phyloP scores from a whole-genome alignment of 352 stramenopile species.

The Phytophthora brassicae region DNA sequence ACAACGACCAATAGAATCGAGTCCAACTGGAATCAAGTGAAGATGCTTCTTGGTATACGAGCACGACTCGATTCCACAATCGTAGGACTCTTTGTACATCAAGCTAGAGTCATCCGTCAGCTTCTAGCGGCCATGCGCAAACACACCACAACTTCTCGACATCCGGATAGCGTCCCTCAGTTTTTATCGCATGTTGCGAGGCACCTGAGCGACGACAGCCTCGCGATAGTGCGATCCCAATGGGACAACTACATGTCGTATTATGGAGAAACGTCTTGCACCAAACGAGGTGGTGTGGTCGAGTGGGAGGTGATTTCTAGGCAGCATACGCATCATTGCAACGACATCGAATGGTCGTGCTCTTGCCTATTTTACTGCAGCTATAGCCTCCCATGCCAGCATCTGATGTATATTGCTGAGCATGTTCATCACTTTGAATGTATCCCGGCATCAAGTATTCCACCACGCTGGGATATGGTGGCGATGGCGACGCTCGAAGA shows the following conservation, averaged over 20 bases:
- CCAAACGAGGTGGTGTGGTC: background rate
- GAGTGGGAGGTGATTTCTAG: constrained; percentile 1
- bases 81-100: constrained; percentile 10
- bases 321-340: background rate
- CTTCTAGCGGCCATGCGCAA: constrained; percentile 1
- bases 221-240: constrained; percentile 1
- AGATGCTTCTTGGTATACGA: constrained; percentile 11
- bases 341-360: background rate
- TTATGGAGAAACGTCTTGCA: background rate
- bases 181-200: background rate
- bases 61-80: constrained; percentile 9
- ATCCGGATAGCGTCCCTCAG: background rate
- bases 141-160: background rate
- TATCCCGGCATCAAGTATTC: constrained; percentile 2
- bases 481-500: constrained; percentile 1
- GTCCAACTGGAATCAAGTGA: constrained; percentile 27
- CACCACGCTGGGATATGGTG: constrained; percentile 2
- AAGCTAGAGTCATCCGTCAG: constrained; percentile 7
- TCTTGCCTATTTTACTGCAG: constrained; percentile 6
- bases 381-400: constrained; percentile 10
- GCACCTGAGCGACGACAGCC: background rate
- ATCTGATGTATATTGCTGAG: constrained; percentile 9
- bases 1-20: constrained; percentile 30
- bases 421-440: background rate
- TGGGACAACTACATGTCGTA: constrained; percentile 5